A percentile compares a stretch with the other conserved stretches of the same genome.
Conservation (phyloP, 495 filamentous ascomycete genomes). For the Daldinia decipiens region DNA sequence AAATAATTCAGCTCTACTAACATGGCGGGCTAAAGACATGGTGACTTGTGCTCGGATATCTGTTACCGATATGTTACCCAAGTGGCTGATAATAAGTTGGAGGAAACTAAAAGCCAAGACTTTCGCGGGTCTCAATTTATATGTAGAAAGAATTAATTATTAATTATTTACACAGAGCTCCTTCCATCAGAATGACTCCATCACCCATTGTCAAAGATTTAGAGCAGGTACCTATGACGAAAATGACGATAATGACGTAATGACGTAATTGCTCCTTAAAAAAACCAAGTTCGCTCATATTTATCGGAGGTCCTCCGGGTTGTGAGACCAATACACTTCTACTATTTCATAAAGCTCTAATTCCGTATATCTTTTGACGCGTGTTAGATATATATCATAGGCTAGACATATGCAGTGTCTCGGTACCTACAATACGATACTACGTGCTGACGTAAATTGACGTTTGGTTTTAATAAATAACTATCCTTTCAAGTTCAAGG, state of each 20-base stretch:
- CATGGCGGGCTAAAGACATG: slow-evolving; percentile 25
- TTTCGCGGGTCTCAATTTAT: neutral
- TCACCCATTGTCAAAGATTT: neutral
- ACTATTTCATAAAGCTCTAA: neutral
- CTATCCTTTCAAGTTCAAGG: neutral
- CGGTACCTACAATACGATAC: neutral
- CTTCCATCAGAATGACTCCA: slow-evolving; percentile 7
- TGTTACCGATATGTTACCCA: too few species aligned
- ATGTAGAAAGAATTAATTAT: neutral
- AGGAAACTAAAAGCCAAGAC: slow-evolving; percentile 1
- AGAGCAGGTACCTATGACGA: slow-evolving; percentile 24
- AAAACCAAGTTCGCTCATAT: neutral
- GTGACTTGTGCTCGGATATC: neutral
- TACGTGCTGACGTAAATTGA: slow-evolving; percentile 4
- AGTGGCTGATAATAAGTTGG: neutral
- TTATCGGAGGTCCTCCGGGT: neutral
- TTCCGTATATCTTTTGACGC: neutral
- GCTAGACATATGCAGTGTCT: neutral
- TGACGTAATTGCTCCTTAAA: slow-evolving; percentile 30
- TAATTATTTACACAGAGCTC: neutral
- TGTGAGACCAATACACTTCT: neutral
- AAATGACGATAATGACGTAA: too few species aligned
- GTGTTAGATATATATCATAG: neutral
- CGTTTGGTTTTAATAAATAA: neutral
- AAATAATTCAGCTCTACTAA: neutral